Percentiles rank a stretch among this genome's conserved stretches.
Evolutionary conservation across 441 rosid species (phyloP).

Genomic region (Bruguiera hainesii): DNA sequence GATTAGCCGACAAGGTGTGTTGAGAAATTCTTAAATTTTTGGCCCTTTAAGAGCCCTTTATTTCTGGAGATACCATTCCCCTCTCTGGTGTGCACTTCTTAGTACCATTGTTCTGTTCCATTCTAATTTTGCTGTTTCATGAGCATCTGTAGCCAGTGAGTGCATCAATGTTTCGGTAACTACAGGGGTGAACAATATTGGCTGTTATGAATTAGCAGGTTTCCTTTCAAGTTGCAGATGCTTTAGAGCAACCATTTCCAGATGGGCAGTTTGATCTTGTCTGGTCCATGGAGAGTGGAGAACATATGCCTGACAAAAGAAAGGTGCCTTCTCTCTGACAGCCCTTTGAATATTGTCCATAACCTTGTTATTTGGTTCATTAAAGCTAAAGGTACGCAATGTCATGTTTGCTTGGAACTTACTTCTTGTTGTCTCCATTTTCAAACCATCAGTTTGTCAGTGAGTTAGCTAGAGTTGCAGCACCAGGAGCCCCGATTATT

Average conservation of each 20-base stretch:
- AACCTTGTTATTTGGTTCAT: background rate
- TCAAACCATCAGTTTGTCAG: slow-evolving; percentile 57
- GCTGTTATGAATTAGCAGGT: slow-evolving; percentile 33
- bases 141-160: too few relatives aligned
- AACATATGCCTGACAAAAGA: slow-evolving; percentile 87
- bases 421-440: background rate
- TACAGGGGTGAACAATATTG: too few relatives aligned
- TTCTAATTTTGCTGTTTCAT: too few relatives aligned
- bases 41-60: background rate
- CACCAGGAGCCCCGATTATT: slow-evolving; percentile 78
- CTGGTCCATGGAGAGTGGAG: slow-evolving; percentile 99
- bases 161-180: background rate
- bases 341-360: background rate
- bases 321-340: slow-evolving; percentile 38
- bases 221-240: slow-evolving; percentile 81
- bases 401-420: background rate
- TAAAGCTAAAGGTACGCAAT: background rate
- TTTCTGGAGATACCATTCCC: background rate
- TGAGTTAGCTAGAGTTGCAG: slow-evolving; percentile 78
- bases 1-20: slow-evolving; percentile 51
- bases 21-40: background rate
- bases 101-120: too few relatives aligned
- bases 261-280: slow-evolving; percentile 73
- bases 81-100: too few relatives aligned
- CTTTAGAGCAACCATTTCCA: slow-evolving; percentile 81